phyloP scores from a whole-genome alignment of 2,329 filamentous ascomycete species.

The Xylariaceae sp. region DNA sequence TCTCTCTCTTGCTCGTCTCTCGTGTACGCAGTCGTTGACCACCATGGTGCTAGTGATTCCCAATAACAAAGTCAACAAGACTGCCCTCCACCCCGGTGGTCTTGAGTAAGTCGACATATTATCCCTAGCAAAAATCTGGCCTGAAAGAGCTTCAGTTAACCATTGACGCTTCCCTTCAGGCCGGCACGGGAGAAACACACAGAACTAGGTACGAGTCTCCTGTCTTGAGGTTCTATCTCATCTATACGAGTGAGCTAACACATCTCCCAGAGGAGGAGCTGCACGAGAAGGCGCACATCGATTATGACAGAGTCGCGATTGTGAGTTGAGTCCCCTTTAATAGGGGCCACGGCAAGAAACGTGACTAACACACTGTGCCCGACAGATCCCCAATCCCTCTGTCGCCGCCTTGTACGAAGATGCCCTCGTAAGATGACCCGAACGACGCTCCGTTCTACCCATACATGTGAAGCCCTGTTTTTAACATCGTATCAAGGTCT shows the following conservation, averaged over 20 bases:
- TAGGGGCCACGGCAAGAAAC: not conserved
- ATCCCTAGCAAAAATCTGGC: not conserved
- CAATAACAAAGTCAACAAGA: constrained; percentile 73
- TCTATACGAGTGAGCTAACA: constrained; percentile 16
- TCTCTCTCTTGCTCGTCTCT: not conserved
- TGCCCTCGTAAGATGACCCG: constrained; percentile 61
- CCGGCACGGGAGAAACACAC: constrained; percentile 73
- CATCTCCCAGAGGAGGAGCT: constrained; percentile 70
- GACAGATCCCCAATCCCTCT: constrained; percentile 78
- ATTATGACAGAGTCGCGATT: constrained; percentile 97
- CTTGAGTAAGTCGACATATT: constrained; percentile 63
- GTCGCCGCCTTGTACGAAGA: constrained; percentile 97
- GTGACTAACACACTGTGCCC: constrained; percentile 20
- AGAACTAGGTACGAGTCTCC: constrained; percentile 60
- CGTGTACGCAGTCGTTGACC: constrained; percentile 17
- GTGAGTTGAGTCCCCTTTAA: constrained; percentile 49
- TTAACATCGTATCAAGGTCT: constrained; percentile 43
- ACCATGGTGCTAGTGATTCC: constrained; percentile 42
- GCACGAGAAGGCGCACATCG: constrained; percentile 95
- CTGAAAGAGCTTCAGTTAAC: constrained; percentile 1
- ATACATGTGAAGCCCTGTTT: constrained; percentile 7
- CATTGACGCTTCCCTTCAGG: constrained; percentile 40
- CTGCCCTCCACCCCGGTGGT: constrained; percentile 82
- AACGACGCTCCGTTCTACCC: not conserved
- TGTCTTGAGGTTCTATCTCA: not conserved